phyloP scores from a whole-genome alignment of 371 early-diverging fungal genomes.

The Lichtheimia corymbifera region DNA sequence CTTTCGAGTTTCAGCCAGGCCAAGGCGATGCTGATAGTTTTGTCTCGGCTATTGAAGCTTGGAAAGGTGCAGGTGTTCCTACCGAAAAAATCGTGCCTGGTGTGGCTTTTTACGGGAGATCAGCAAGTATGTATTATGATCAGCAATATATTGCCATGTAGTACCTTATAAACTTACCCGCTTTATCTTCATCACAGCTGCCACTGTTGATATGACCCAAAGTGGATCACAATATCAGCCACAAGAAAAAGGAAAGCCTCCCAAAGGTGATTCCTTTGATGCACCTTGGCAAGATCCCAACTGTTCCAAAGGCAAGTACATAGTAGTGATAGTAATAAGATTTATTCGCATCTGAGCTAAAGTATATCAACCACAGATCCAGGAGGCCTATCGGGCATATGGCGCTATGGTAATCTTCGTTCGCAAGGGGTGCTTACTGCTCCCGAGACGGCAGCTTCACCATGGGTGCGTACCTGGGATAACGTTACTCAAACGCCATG shows the following conservation, averaged over 20 bases:
- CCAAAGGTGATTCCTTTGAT: constrained; percentile 40
- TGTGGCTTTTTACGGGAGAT: constrained; percentile 67
- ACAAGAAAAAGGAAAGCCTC: constrained; percentile 23
- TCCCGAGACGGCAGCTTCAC: constrained; percentile 42
- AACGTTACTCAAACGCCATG: constrained; percentile 53
- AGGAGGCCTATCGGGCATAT: constrained; percentile 42
- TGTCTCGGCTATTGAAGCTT: constrained; percentile 47
- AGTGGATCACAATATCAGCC: constrained; percentile 29
- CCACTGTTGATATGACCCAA: constrained; percentile 31
- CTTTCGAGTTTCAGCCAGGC: constrained; percentile 35
- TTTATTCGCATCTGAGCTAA: not conserved
- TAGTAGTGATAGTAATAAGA: not conserved
- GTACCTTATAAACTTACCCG: not conserved
- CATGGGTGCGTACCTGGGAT: constrained; percentile 61
- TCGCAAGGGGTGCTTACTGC: constrained; percentile 53
- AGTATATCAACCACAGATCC: constrained; percentile 6
- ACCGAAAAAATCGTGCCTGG: constrained; percentile 61
- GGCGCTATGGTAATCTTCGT: constrained; percentile 54
- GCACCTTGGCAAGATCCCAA: constrained; percentile 18
- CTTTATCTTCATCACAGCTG: constrained; percentile 17
- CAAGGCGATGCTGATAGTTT: constrained; percentile 32
- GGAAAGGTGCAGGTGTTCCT: constrained; percentile 61
- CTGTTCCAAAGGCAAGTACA: constrained; percentile 4
- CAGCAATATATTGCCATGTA: not conserved
- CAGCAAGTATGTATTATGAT: constrained; percentile 29